These are phyloP conservation scores for Evernia prunastri DNA, from an alignment of 495 filamentous ascomycete genomes.

Conservation along the genomic window DNA sequence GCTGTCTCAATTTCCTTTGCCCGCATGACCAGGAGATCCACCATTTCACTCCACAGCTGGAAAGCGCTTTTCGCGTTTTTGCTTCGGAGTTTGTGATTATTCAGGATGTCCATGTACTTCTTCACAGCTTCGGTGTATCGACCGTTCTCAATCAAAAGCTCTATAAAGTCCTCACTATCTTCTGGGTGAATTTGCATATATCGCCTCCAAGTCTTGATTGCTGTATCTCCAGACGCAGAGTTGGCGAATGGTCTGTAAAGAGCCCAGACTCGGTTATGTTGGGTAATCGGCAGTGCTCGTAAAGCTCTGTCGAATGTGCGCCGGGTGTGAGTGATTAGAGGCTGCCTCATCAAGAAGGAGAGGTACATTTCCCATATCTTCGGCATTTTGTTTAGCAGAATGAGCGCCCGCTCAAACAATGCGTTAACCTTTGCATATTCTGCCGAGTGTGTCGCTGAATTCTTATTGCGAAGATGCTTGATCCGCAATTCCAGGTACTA, in stretches of 20 bases:
- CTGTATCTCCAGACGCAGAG: constrained; percentile 85
- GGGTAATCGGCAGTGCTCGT: constrained; percentile 88
- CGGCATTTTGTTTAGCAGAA: constrained; percentile 98
- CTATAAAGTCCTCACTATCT: constrained; percentile 90
- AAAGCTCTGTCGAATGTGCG: constrained; percentile 91
- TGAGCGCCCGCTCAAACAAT: constrained; percentile 87
- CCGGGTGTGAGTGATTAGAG: constrained; percentile 82
- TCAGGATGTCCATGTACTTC: constrained; percentile 88
- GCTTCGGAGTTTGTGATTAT: constrained; percentile 86
- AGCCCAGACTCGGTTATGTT: constrained; percentile 96
- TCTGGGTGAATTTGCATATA: constrained; percentile 99
- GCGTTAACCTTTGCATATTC: constrained; percentile 93
- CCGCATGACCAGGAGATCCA: constrained; percentile 89
- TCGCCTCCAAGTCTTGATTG: constrained; percentile 85
- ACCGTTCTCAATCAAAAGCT: constrained; percentile 72
- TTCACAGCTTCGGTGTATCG: constrained; percentile 89
- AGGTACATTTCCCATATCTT: constrained; percentile 98
- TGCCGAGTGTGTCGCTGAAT: constrained; percentile 69
- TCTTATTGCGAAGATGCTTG: constrained; percentile 76
- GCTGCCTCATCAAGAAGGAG: constrained; percentile 81
- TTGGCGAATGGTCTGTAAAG: constrained; percentile 88
- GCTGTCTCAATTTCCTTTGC: constrained; percentile 79
- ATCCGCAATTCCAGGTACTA: constrained; percentile 75
- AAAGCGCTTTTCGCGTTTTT: constrained; percentile 93
- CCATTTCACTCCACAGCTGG: constrained; percentile 96